These are phyloP conservation scores for Cyathus striatus DNA, from an alignment of 768 basidiomycete genomes.

Conservation along the genomic window DNA sequence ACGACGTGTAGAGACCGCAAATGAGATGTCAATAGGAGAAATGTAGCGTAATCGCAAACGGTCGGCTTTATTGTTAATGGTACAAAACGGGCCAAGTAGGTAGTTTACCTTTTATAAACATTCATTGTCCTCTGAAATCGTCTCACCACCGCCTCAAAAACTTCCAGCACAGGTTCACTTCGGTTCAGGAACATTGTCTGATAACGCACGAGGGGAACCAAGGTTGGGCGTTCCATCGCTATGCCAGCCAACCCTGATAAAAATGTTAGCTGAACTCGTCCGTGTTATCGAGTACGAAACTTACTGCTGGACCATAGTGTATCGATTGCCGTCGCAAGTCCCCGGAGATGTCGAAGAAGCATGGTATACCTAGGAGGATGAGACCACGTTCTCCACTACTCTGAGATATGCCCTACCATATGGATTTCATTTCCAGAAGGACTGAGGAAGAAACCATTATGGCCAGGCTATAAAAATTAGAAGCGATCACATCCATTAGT, in stretches of 20 bases:
- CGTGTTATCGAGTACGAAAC: too few relatives aligned
- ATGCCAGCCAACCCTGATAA: constrained; percentile 2
- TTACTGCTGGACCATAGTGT: constrained; percentile 18
- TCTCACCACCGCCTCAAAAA: not conserved
- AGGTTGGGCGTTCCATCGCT: not conserved
- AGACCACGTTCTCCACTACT: not conserved
- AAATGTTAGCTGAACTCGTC: constrained; percentile 8
- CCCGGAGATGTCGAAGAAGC: constrained; percentile 15
- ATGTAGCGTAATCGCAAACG: too few relatives aligned
- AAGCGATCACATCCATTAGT: too few relatives aligned
- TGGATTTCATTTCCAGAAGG: constrained; percentile 17
- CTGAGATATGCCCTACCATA: constrained; percentile 16
- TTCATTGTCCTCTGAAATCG: not conserved
- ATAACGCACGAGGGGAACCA: not conserved
- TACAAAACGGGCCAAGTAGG: too few relatives aligned
- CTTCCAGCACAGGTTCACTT: constrained; percentile 5
- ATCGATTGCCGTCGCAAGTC: constrained; percentile 18
- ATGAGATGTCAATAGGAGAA: too few relatives aligned
- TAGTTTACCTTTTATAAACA: too few relatives aligned
- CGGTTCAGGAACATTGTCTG: constrained; percentile 2
- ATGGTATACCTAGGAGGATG: constrained; percentile 15
- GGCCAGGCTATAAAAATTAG: constrained; percentile 19
- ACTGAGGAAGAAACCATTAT: constrained; percentile 29
- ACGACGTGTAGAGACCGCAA: too few relatives aligned
- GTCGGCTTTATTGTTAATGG: too few relatives aligned